These are phyloP conservation scores for Lentithecium fluviatile DNA, from an alignment of 495 filamentous ascomycete genomes.

Conservation along the genomic window DNA sequence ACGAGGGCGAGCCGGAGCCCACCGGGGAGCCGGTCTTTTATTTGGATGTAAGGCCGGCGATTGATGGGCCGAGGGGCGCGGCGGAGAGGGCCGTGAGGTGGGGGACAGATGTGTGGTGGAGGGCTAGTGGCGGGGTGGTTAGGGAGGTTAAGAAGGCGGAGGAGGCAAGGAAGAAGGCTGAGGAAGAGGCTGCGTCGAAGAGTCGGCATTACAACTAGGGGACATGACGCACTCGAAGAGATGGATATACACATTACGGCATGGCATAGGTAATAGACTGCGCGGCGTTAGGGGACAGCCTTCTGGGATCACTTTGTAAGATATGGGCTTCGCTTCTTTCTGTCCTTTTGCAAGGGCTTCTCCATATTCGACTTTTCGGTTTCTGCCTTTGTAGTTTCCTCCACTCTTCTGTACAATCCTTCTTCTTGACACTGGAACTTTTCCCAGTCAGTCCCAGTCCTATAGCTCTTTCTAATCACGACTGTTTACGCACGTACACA, in stretches of 20 bases:
- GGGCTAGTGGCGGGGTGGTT: slow-evolving; percentile 66
- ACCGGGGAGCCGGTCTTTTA: slow-evolving; percentile 95
- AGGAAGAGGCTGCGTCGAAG: slow-evolving; percentile 7
- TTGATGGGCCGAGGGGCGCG: slow-evolving; percentile 77
- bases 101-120: slow-evolving; percentile 92
- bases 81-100: slow-evolving; percentile 83
- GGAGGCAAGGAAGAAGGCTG: slow-evolving; percentile 24
- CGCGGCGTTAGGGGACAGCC: not conserved
- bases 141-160: slow-evolving; percentile 38
- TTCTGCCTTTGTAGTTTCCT: not conserved
- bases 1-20: slow-evolving; percentile 80
- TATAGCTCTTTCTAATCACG: not conserved
- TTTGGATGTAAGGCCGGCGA: slow-evolving; percentile 90
- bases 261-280: not conserved
- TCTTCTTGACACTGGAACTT: not conserved
- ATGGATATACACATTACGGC: not conserved
- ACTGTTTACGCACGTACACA: not conserved
- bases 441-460: not conserved
- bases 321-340: not conserved
- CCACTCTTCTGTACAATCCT: not conserved
- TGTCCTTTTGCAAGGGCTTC: not conserved
- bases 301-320: not conserved
- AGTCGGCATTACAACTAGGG: not conserved
- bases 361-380: not conserved
- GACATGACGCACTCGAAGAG: not conserved